These are phyloP conservation scores for Mycosphaerella sp. DNA, from an alignment of 2,329 filamentous ascomycete species.

Conservation along the genomic window DNA sequence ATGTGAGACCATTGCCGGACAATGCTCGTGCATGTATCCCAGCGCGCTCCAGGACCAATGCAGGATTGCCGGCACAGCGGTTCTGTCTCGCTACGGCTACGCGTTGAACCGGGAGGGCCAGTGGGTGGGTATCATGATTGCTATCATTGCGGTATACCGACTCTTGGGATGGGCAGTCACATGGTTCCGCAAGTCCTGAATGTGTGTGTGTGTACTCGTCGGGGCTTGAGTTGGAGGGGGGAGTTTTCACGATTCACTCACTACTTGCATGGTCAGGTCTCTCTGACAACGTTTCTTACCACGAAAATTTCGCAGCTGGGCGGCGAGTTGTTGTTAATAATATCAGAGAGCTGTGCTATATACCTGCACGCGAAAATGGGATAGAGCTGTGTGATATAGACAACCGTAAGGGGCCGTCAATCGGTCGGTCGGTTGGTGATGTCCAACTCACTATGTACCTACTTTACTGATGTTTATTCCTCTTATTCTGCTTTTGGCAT, in stretches of 20 bases:
- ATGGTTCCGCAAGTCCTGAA: slow-evolving; percentile 18
- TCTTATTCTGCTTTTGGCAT: no score
- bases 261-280: background rate
- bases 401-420: no score
- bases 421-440: no score
- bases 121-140: slow-evolving; percentile 67
- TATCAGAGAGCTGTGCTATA: no score
- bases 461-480: no score
- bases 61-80: slow-evolving; percentile 60
- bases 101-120: slow-evolving; percentile 52
- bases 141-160: slow-evolving; percentile 64
- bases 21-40: slow-evolving; percentile 63
- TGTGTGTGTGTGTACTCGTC: no score
- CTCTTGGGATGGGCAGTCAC: slow-evolving; percentile 56
- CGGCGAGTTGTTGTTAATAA: no score
- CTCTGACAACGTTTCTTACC: no score
- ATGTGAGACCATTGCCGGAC: slow-evolving; percentile 39
- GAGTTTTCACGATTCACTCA: background rate
- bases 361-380: no score
- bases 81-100: slow-evolving; percentile 63
- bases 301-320: no score
- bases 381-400: no score
- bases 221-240: background rate
- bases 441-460: no score
- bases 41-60: slow-evolving; percentile 56